phyloP scores from a whole-genome alignment of 768 basidiomycete species.

The Tylopilus rubrobrunneus region DNA sequence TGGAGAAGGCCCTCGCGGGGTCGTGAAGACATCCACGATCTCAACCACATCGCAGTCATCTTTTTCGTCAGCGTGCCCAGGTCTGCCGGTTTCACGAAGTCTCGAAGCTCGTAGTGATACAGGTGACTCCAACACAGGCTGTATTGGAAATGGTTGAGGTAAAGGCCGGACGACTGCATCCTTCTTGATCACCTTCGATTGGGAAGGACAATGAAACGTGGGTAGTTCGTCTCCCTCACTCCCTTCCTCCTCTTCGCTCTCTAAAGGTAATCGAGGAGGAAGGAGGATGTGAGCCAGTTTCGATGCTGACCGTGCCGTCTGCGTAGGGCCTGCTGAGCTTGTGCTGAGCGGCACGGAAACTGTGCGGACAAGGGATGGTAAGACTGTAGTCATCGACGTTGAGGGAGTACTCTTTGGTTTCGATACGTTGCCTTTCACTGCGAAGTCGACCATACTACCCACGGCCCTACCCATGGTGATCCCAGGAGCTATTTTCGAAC shows the following conservation, averaged over 20 bases:
- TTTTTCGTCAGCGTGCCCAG: not conserved
- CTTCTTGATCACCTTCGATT: not conserved
- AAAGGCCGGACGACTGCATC: not conserved
- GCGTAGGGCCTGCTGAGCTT: not conserved
- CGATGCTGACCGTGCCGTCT: constrained; percentile 4
- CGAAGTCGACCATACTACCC: constrained; percentile 6
- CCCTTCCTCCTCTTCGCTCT: constrained; percentile 12
- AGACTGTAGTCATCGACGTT: not conserved
- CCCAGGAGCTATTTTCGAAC: not conserved
- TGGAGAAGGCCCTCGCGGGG: constrained; percentile 18
- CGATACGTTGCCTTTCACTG: not conserved
- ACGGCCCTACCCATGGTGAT: not conserved
- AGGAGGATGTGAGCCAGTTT: constrained; percentile 15
- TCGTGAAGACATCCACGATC: constrained; percentile 21
- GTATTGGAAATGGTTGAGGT: constrained; percentile 28
- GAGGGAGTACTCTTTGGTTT: constrained; percentile 2
- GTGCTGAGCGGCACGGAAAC: too few relatives aligned
- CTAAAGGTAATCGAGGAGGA: constrained; percentile 1
- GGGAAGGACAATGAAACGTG: constrained; percentile 15
- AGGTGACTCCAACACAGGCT: not conserved
- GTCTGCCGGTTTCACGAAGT: not conserved
- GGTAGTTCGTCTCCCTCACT: constrained; percentile 16
- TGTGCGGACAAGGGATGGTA: not conserved
- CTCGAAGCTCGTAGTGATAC: not conserved
- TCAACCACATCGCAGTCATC: constrained; percentile 1